These are phyloP conservation scores for Cercospora canescens DNA, from an alignment of 2,329 filamentous ascomycete species.

Conservation along the genomic window DNA sequence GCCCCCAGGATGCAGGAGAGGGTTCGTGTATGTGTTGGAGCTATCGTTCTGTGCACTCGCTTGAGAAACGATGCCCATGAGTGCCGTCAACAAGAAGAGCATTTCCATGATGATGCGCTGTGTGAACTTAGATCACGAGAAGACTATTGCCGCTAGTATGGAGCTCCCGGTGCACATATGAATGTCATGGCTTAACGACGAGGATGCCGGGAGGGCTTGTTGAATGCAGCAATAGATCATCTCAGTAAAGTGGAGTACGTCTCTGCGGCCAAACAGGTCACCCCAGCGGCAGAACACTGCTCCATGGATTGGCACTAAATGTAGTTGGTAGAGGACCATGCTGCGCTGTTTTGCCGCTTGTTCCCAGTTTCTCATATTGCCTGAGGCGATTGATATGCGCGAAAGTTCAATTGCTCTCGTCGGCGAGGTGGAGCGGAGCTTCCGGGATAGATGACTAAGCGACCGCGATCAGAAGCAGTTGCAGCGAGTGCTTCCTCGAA, in stretches of 20 bases:
- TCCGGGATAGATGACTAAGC: background rate
- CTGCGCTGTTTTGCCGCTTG: background rate
- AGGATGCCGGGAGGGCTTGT: background rate
- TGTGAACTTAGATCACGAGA: background rate
- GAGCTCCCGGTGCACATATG: background rate
- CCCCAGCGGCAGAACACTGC: background rate
- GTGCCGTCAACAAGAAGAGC: slow-evolving; percentile 1
- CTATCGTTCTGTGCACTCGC: slow-evolving; percentile 22
- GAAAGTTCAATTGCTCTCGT: background rate
- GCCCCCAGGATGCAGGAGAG: slow-evolving; percentile 36
- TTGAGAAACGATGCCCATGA: slow-evolving; percentile 16
- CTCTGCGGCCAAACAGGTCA: background rate
- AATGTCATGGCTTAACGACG: background rate
- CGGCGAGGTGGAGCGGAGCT: background rate
- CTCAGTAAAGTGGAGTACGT: background rate
- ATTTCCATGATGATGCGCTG: background rate
- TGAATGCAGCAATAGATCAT: background rate
- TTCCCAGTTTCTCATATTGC: background rate
- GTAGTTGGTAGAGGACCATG: background rate
- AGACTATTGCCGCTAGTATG: background rate
- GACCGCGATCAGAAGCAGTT: background rate
- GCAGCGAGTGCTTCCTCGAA: background rate
- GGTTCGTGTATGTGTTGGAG: slow-evolving; percentile 46
- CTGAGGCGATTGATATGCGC: background rate
- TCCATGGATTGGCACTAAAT: background rate